Evolutionary conservation across 2,329 filamentous ascomycete genomes (phyloP).

Genomic region (Fusarium albosuccineum): DNA sequence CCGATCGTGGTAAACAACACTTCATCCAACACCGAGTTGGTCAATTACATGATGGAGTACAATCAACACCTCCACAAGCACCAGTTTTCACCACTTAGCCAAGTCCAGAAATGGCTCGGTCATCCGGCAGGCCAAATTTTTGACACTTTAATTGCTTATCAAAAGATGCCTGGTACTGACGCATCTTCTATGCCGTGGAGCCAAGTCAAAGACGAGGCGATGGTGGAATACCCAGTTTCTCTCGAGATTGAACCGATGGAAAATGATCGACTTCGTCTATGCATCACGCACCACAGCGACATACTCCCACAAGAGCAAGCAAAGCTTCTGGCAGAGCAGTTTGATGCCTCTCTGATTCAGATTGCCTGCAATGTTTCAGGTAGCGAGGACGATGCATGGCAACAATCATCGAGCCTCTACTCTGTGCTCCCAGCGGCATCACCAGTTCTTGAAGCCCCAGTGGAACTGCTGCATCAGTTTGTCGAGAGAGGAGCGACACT

Average conservation of each 20-base stretch:
- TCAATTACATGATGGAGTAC: slow-evolving; percentile 73
- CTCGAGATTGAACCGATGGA: slow-evolving; percentile 77
- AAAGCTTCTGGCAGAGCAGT: slow-evolving; percentile 74
- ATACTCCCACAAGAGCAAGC: slow-evolving; percentile 79
- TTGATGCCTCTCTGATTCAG: slow-evolving; percentile 74
- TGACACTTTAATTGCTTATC: slow-evolving; percentile 88
- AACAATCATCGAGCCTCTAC: slow-evolving; percentile 59
- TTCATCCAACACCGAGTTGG: slow-evolving; percentile 66
- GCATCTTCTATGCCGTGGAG: slow-evolving; percentile 64
- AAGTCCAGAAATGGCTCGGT: slow-evolving; percentile 80
- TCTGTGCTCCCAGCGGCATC: slow-evolving; percentile 75
- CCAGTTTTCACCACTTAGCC: slow-evolving; percentile 77
- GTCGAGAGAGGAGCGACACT: slow-evolving; percentile 73
- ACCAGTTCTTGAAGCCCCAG: slow-evolving; percentile 67
- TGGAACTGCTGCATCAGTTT: slow-evolving; percentile 79
- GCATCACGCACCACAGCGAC: slow-evolving; percentile 74
- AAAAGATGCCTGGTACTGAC: slow-evolving; percentile 64
- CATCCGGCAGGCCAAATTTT: slow-evolving; percentile 76
- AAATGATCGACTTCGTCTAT: slow-evolving; percentile 66
- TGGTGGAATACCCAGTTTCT: slow-evolving; percentile 83
- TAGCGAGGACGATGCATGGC: slow-evolving; percentile 55
- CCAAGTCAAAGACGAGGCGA: slow-evolving; percentile 73
- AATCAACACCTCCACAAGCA: slow-evolving; percentile 75
- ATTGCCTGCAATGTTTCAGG: slow-evolving; percentile 65
- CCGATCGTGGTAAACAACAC: slow-evolving; percentile 74